Evolutionary conservation across 495 filamentous ascomycete species (phyloP).

Genomic region (Trichoderma gamsii): DNA sequence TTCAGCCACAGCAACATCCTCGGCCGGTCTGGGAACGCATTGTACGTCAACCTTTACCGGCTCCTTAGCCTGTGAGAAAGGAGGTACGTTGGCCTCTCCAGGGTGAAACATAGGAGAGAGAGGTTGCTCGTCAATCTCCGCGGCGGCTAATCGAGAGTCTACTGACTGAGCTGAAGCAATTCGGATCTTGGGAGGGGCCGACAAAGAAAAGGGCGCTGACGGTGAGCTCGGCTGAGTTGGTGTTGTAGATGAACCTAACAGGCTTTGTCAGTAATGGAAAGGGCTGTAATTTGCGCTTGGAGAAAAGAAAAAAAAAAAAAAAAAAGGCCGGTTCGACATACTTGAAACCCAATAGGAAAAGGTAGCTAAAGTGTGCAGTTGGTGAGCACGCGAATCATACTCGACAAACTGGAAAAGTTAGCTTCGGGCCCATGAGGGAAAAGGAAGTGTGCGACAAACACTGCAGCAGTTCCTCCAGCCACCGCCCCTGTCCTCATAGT

Average conservation of each 20-base stretch:
- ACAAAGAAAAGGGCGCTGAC: conserved; percentile 64
- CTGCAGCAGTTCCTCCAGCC: conserved; percentile 96
- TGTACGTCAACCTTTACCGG: conserved; percentile 81
- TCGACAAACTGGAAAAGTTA: conserved; percentile 65
- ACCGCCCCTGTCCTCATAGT: conserved; percentile 72
- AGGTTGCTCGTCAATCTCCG: conserved; percentile 52
- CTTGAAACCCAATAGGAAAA: conserved; percentile 96
- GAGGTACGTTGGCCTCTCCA: conserved; percentile 28
- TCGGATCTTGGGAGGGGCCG: conserved; percentile 68
- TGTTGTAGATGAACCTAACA: conserved; percentile 29
- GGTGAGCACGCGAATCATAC: conserved; percentile 89
- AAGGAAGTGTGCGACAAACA: conserved; percentile 36
- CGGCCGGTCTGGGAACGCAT: conserved; percentile 69
- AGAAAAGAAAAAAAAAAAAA: too few relatives aligned
- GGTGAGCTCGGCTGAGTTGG: conserved; percentile 46
- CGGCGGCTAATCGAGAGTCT: conserved; percentile 65
- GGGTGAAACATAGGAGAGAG: conserved; percentile 49
- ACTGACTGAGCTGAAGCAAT: conserved; percentile 76
- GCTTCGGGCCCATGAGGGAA: conserved; percentile 21
- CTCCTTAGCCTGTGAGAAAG: conserved; percentile 42
- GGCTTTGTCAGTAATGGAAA: neutral
- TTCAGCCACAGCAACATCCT: conserved; percentile 79
- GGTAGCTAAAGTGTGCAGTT: conserved; percentile 75
- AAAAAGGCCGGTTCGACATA: conserved; percentile 28
- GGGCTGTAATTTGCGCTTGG: neutral